Base-by-base conservation (phyloP, 2,329 filamentous ascomycete genomes). In the Massarina eburnea region DNA sequence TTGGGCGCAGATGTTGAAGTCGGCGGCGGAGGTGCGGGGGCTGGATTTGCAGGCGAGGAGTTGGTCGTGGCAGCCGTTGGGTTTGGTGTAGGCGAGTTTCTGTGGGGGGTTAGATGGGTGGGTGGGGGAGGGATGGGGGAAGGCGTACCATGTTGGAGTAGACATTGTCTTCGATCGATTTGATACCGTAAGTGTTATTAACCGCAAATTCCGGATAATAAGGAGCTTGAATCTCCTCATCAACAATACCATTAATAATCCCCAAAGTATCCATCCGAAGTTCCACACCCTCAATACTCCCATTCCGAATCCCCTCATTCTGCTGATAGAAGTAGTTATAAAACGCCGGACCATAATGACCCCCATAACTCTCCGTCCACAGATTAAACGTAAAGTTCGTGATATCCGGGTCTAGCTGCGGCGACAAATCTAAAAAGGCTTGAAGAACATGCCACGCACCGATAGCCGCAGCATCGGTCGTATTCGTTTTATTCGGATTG, bases 291-390 rank as follows among this genome's bases (percentile, higher is more conserved):
- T 72, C 57, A 10, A 66, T 51, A 1, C 64, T 71, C 8, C 78
- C 78, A 33, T 76, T 76, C 22, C 66, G 56, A 51, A 82, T 80
- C 22, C 73, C 71, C 44, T 76, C 61, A 45, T 81, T 82, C 51
- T 82, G 76, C 35, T 81, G 67, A 45, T 80, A 76, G 62, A 82
- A 82, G 55, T 81, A 75, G 47, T 78, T 75, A 67, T 75, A 81
- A 64, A 82, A 81, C 21, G 68, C 70, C 1, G 77, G 77, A 3
- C 77, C 77, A 49, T 79, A 79, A 54, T 78, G 76, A 30, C 77
- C 76, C 29, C 59, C 58, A 35, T 71, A 71, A 46, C 54, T 67
- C 62, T 77, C 59, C 63, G 76, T 67, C 76, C 76, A 62, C 68
- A 79, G 37, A 39, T 68, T 68, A 46, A 81, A 82, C 3, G 73